Evolutionary conservation across 306 rosid genomes (phyloP).

Genomic region (Cicer bijugum): DNA sequence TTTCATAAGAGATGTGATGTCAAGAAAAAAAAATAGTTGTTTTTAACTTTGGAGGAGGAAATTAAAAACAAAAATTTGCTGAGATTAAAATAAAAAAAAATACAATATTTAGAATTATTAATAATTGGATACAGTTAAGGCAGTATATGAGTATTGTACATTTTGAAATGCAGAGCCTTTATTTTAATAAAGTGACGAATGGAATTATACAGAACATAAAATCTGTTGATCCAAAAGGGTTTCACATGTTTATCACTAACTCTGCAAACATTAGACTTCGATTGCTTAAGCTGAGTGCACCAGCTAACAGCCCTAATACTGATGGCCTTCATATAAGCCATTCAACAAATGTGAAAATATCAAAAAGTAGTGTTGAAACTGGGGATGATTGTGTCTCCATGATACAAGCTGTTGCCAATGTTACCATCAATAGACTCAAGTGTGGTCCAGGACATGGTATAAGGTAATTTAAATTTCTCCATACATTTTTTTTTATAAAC

Average conservation of each 20-base stretch:
- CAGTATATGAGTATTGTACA: not conserved
- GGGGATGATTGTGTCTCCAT: conserved; percentile 58
- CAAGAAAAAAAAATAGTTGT: too few relatives aligned
- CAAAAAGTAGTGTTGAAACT: conserved; percentile 37
- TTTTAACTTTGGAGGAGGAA: too few relatives aligned
- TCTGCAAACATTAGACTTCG: conserved; percentile 49
- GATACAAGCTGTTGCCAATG: conserved; percentile 43
- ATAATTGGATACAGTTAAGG: not conserved
- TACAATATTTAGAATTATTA: too few relatives aligned
- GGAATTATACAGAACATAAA: conserved; percentile 49
- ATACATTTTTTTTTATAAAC: not conserved
- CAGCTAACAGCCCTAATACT: conserved; percentile 50
- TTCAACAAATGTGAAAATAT: conserved; percentile 39
- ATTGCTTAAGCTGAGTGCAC: conserved; percentile 38
- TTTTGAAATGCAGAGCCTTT: conserved; percentile 48
- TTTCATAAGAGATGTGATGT: too few relatives aligned
- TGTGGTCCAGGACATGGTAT: conserved; percentile 61
- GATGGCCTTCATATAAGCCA: conserved; percentile 56
- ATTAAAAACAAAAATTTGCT: too few relatives aligned
- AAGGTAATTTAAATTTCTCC: conserved; percentile 40
- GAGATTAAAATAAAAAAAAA: too few relatives aligned
- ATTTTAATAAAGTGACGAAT: conserved; percentile 37
- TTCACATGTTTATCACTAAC: conserved; percentile 50
- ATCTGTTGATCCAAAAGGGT: conserved; percentile 51
- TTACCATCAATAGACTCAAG: conserved; percentile 27